Evolutionary conservation across 2,329 filamentous ascomycete species (phyloP), one percentile per base, ranked within the genome.

Genomic region (Epichloe aotearoae): DNA sequence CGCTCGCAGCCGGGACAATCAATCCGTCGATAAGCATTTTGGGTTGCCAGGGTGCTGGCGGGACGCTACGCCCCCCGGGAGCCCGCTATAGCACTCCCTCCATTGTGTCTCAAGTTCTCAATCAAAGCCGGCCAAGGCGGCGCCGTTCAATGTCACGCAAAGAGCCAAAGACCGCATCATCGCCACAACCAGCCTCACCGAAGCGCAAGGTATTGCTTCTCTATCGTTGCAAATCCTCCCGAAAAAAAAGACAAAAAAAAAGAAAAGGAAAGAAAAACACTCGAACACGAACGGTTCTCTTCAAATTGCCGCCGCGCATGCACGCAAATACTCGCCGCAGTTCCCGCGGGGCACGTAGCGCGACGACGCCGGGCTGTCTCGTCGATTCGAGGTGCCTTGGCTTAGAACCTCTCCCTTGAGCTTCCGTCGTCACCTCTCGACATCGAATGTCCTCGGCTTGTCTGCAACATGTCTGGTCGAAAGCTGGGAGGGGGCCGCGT

Each of bases 401-500:
- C 40, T 17, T 34, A 44, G 41, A 11, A 15, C 12, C 12, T 37
- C 50, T 20, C n/a, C 33, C 20, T 47, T 50, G 34, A 44, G 17
- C 34, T 19, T 23, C 37, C 10, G 14, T 30, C 33, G 15, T 17
- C 5, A 19, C 37, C 44, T 15, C 43, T 33, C 45, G 38, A 38
- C 39, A 11, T 36, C 38, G 38, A n/a, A 43, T 46, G 14, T 26
- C 10, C 17, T 42, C 30, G n/a, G 12, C 41, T 50, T 36, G 39
- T 37, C 30, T 34, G 34, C 55, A 55, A 61, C 67, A 95, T 95
- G 88, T 85, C 88, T 61, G 78, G 79, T 68, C 82, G 87, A 73
- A 90, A 86, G 74, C 79, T 96, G 67, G 91, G 91, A 69, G 90
- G 91, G 70, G 91, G 91, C 66, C 83, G 91, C 72, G 83, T 96